phyloP scores from a whole-genome alignment of 2,329 filamentous ascomycete species.

The Pyrenochaeta sp. region DNA sequence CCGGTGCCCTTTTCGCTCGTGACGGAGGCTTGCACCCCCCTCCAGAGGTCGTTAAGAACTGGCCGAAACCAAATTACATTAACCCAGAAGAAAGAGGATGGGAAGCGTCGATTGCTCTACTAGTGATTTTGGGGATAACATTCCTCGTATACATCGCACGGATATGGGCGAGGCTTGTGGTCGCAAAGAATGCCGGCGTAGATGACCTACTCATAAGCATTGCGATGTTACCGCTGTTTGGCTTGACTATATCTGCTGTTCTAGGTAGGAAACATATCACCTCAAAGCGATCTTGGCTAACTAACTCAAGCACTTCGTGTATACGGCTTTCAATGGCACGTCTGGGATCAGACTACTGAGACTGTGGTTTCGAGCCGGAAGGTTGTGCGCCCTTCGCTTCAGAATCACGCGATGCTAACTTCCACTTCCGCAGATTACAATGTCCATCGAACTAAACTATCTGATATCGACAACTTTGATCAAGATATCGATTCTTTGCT shows the following conservation, averaged over 20 bases:
- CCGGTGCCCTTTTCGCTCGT: slow-evolving; percentile 26
- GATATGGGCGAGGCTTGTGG: slow-evolving; percentile 56
- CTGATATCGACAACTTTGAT: slow-evolving; percentile 37
- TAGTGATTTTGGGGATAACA: slow-evolving; percentile 52
- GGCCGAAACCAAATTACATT: slow-evolving; percentile 59
- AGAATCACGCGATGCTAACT: slow-evolving; percentile 8
- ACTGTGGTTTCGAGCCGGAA: slow-evolving; percentile 32
- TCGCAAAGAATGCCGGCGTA: slow-evolving; percentile 57
- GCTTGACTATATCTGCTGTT: slow-evolving; percentile 37
- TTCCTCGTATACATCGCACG: slow-evolving; percentile 54
- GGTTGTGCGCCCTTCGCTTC: slow-evolving; percentile 14
- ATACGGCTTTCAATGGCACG: slow-evolving; percentile 46
- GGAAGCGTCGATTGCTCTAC: slow-evolving; percentile 53
- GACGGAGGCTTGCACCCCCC: slow-evolving; percentile 49
- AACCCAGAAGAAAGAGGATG: slow-evolving; percentile 57
- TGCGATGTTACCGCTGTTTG: slow-evolving; percentile 51
- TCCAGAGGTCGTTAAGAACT: slow-evolving; percentile 51
- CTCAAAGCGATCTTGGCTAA: slow-evolving; percentile 12
- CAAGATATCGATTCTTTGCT: slow-evolving; percentile 48
- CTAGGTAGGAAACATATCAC: slow-evolving; percentile 28
- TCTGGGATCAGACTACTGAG: slow-evolving; percentile 42
- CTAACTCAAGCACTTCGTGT: slow-evolving; percentile 27
- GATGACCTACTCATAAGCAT: slow-evolving; percentile 59
- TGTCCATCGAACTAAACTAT: slow-evolving; percentile 46
- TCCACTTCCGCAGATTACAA: slow-evolving; percentile 26